phyloP scores from a whole-genome alignment of 306 rosid genomes.

The Rubus parviflorus region DNA sequence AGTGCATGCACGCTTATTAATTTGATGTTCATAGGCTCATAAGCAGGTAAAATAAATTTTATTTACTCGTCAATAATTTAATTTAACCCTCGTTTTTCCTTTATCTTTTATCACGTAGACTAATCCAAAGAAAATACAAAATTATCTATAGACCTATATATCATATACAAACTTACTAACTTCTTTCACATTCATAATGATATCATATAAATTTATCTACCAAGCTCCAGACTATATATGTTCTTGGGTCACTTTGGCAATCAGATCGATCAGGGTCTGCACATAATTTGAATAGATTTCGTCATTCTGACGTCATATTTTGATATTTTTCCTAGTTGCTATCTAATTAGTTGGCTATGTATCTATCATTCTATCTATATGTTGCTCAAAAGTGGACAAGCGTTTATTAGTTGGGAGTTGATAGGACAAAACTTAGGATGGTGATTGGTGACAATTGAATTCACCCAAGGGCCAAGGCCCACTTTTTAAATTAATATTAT shows the following conservation, averaged over 20 bases:
- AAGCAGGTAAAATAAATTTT: neutral
- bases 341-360: slow-evolving; percentile 15
- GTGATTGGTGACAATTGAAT: slow-evolving; percentile 31
- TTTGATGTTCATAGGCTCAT: neutral
- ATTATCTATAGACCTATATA: no score
- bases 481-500: neutral
- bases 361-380: slow-evolving; percentile 2
- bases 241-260: neutral
- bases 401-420: slow-evolving; percentile 21
- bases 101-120: no score
- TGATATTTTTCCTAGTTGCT: neutral
- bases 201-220: neutral
- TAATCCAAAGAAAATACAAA: no score
- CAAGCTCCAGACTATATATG: neutral
- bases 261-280: neutral
- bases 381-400: slow-evolving; percentile 32
- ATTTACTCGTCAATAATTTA: neutral
- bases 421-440: slow-evolving; percentile 44
- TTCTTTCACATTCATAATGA: neutral
- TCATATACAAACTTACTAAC: neutral
- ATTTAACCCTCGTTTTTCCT: neutral
- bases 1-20: neutral
- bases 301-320: slow-evolving; percentile 3
- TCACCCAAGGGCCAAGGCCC: slow-evolving; percentile 36
- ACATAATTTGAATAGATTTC: neutral